These are phyloP conservation scores for Albophoma yamanashiensis DNA, from an alignment of 2,329 filamentous ascomycete genomes.

Conservation along the genomic window DNA sequence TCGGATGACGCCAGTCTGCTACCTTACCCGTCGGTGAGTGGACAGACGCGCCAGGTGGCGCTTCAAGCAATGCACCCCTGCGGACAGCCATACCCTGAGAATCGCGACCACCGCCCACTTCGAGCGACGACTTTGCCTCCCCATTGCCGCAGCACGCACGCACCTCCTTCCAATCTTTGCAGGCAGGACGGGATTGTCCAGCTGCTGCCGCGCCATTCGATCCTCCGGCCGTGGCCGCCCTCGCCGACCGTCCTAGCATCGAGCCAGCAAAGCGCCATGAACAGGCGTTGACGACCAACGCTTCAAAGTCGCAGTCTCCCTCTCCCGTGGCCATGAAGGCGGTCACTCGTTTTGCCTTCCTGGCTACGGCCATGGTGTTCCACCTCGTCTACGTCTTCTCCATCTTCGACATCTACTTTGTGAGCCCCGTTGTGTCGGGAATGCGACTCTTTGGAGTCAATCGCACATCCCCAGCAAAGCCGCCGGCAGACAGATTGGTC, in stretches of 20 bases:
- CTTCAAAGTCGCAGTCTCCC: background rate
- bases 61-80: background rate
- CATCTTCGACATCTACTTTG: slow-evolving; percentile 98
- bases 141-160: background rate
- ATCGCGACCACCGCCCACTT: background rate
- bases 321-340: slow-evolving; percentile 34
- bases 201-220: background rate
- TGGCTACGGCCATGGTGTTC: slow-evolving; percentile 82
- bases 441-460: slow-evolving; percentile 76
- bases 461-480: slow-evolving; percentile 43
- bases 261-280: background rate
- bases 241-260: background rate
- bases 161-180: background rate
- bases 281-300: background rate
- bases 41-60: background rate
- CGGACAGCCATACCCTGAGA: background rate
- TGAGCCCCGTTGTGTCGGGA: slow-evolving; percentile 91
- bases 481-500: slow-evolving; percentile 82
- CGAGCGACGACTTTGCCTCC: background rate
- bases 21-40: background rate
- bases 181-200: background rate
- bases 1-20: too few relatives aligned
- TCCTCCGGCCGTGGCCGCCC: background rate
- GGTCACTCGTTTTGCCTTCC: slow-evolving; percentile 63
- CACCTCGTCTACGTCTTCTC: slow-evolving; percentile 90